Conservation (phyloP, 305 asterid species). For the Solanum hybrid region DNA sequence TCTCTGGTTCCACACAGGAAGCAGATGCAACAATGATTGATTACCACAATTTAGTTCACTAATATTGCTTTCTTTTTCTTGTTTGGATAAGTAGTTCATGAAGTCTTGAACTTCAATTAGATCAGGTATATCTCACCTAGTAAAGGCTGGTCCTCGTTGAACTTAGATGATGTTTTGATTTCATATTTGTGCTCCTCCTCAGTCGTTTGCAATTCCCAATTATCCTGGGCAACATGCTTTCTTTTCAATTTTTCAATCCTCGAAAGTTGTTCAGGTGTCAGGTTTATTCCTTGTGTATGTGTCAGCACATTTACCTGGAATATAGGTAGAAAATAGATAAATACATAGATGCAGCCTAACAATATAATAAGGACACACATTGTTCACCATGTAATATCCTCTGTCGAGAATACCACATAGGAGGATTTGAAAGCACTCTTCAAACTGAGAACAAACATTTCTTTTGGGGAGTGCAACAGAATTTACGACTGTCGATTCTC, state of each 20-base stretch:
- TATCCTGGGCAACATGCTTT: constrained; percentile 47
- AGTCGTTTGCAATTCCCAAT: constrained; percentile 27
- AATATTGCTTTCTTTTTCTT: not conserved
- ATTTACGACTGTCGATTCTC: not conserved
- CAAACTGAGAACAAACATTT: not conserved
- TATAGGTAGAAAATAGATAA: not conserved
- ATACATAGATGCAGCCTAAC: not conserved
- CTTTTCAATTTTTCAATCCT: constrained; percentile 27
- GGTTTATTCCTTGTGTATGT: constrained; percentile 33
- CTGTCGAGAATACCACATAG: not conserved
- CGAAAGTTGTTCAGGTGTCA: constrained; percentile 18
- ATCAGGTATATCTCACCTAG: not conserved
- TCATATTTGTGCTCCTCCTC: constrained; percentile 16
- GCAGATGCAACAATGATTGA: not conserved
- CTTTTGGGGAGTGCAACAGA: not conserved
- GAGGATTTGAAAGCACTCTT: not conserved
- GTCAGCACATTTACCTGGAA: constrained; percentile 74
- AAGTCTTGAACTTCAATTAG: not conserved
- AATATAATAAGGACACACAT: not conserved
- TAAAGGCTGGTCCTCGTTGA: constrained; percentile 7
- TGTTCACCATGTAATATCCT: not conserved
- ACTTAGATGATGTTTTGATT: constrained; percentile 1
- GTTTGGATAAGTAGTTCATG: not conserved
- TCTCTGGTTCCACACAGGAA: not conserved
- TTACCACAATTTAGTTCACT: not conserved